Base-by-base conservation (phyloP, 2,329 filamentous ascomycete genomes). In the Stagonosporopsis vannaccii region DNA sequence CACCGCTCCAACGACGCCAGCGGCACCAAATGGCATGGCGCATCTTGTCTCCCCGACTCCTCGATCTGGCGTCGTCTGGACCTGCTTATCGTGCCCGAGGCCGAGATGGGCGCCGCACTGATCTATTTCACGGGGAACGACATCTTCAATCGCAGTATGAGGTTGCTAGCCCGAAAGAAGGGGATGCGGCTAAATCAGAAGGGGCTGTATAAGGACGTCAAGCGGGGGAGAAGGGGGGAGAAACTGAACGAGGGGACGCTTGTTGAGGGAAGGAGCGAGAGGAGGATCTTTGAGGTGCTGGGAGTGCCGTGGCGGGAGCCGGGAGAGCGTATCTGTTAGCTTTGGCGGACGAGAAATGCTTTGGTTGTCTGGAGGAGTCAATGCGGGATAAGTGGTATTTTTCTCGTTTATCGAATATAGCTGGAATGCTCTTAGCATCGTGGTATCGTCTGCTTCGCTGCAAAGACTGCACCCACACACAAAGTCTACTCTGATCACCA, bases 81-180 rank as follows among this genome's bases (percentile, higher is more conserved):
- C 71, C 84, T 97, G 19, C 79, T 97, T 1, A 83, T 96, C 4
- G 93, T 97, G 0, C 92, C 93, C 0, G 87, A 87, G 63, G 80
- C 84, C 2, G 88, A 97, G 74, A 82, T 92, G 46, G 94, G 94
- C 1, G 93, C 91, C 0, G 92, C 93, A 0, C 73, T 97, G 59
- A 84, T 97, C n/a, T 97, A 97, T 71, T 98, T 97, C 70, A 97
- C 94, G 0, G 94, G 94, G 1, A 95, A 97, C 65, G 93, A 97
- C 71, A 89, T 97, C 30, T 97, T 97, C 79, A 97, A 97, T 74
- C 82, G 93, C 15, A 96, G 91, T 69, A 85, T 97, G 73, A 80
- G 94, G 61, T 77, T 96, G 15, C 75, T 97, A 61, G 92, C 92
- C 13, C 85, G 87, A 35, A 92, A 87, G 76, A 95, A 91, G 77